These are phyloP conservation scores for Gaultheria prostrata DNA, from an alignment of 148 eudicot genomes.

Conservation along the genomic window DNA sequence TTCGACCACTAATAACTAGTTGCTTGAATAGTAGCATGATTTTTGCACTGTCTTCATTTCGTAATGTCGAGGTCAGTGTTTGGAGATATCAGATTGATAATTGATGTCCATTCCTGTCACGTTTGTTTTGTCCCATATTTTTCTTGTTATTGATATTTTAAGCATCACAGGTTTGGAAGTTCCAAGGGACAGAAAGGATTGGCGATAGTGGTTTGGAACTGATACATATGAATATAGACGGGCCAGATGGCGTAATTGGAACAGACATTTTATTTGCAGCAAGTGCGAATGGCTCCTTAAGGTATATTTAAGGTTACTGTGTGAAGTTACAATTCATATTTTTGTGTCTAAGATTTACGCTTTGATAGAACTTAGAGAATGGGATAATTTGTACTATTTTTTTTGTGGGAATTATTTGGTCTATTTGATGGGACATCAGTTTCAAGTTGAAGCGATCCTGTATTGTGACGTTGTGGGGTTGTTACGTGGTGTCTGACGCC, in stretches of 20 bases:
- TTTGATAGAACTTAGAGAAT: conserved; percentile 9
- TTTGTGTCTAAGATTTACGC: not conserved
- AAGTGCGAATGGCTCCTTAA: conserved; percentile 43
- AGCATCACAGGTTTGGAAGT: conserved; percentile 63
- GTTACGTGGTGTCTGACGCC: not conserved
- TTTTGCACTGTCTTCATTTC: not conserved
- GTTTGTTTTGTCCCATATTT: conserved; percentile 16
- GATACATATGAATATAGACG: conserved; percentile 35
- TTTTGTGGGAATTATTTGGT: not conserved
- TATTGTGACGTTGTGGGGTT: not conserved
- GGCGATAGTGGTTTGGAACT: conserved; percentile 51
- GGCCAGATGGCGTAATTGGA: conserved; percentile 42
- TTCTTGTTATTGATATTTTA: conserved; percentile 5
- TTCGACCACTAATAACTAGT: too few species aligned
- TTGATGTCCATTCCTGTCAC: not conserved
- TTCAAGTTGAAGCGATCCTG: not conserved
- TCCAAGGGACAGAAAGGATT: conserved; percentile 41
- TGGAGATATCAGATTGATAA: not conserved
- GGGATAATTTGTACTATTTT: not conserved
- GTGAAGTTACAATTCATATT: not conserved
- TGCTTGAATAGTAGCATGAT: not conserved
- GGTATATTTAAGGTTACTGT: conserved; percentile 34
- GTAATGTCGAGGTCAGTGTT: not conserved
- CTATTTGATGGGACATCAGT: not conserved
- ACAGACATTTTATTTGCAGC: conserved; percentile 56